These are phyloP conservation scores for Symbiodinium pilosum DNA, from an alignment of 73 alveolate genomes.

Conservation along the genomic window DNA sequence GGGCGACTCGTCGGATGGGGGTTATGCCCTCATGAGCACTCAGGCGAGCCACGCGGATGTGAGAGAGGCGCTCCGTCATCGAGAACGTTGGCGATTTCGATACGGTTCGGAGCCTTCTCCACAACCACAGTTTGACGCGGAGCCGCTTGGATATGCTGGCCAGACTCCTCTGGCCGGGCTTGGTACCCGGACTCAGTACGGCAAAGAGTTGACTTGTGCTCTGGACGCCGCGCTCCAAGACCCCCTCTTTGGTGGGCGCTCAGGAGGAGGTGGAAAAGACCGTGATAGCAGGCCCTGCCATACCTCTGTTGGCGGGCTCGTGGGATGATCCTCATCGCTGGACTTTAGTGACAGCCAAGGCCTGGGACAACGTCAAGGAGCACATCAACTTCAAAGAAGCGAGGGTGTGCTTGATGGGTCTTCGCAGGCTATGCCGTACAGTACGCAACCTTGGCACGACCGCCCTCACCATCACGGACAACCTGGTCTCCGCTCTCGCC, in stretches of 20 bases:
- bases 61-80: not conserved
- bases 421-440: not conserved
- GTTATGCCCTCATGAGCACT: conserved; percentile 23
- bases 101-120: not conserved
- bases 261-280: not conserved
- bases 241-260: not conserved
- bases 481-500: not conserved
- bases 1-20: conserved; percentile 50
- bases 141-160: not conserved
- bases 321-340: not conserved
- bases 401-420: not conserved
- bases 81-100: conserved; percentile 44
- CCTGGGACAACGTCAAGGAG: conserved; percentile 12
- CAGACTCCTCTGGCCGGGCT: not conserved
- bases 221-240: not conserved
- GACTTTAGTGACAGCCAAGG: not conserved
- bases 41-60: not conserved
- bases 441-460: not conserved
- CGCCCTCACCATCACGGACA: not conserved
- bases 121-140: not conserved
- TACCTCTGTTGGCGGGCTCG: not conserved
- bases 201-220: not conserved
- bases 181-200: not conserved
- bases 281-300: not conserved
- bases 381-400: conserved; percentile 49